Base-by-base conservation (phyloP, 2,329 filamentous ascomycete genomes). In the Hysterium pulicare region DNA sequence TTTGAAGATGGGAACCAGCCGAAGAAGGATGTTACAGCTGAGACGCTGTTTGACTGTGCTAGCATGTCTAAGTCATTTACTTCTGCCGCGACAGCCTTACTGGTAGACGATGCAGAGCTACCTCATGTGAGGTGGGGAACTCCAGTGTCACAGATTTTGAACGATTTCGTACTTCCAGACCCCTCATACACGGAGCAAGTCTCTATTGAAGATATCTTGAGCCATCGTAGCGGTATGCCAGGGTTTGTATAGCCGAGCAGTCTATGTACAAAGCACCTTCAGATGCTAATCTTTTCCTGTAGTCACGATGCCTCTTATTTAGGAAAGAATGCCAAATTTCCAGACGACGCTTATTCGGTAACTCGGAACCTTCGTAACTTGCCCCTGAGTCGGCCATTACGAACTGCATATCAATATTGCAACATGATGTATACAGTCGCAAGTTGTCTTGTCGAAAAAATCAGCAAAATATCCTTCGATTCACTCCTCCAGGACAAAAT, bases 181-280 rank as follows among this genome's bases (percentile, higher is more conserved):
- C 17, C 38, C 17, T n/a, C 13, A 11, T 21, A 5, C 15, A 43
- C 41, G n/a, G 35, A 38, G 13, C n/a, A n/a, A 8, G 11, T 38
- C 16, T 38, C 3, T 13, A 34, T 38, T n/a, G 41, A 43, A n/a
- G 41, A 43, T 38, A 38, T 43, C 16, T 26, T 38, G 41, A 26
- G 41, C 28, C 34, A 43, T 26, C 33, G 41, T 5, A 38, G 11
- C 13, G 41, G 41, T 6, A 7, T 42, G n/a, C n/a, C n/a, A n/a
- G n/a, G n/a, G n/a, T n/a, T n/a, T n/a, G n/a, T n/a, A n/a, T n/a
- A n/a, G n/a, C n/a, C n/a, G n/a, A n/a, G n/a, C n/a, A n/a, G n/a
- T n/a, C n/a, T n/a, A n/a, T n/a, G n/a, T n/a, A n/a, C n/a, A n/a
- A n/a, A n/a, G n/a, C n/a, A n/a, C n/a, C n/a, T n/a, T n/a, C n/a